These are phyloP conservation scores for Hypseocharis bilobata DNA, from an alignment of 441 rosid genomes.

Conservation along the genomic window DNA sequence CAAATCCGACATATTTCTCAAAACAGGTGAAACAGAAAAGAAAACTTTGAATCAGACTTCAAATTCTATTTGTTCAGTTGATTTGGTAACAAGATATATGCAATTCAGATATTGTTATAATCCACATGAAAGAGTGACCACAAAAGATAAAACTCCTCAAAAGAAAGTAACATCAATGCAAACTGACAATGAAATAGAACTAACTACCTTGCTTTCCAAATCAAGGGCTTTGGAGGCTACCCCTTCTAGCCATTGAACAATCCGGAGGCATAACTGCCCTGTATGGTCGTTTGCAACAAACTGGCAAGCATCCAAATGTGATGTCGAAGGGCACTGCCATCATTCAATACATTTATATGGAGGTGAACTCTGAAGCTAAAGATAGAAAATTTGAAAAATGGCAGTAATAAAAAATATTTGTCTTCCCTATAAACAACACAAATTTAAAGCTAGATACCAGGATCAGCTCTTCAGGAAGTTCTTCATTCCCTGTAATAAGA, in stretches of 20 bases:
- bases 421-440: not conserved
- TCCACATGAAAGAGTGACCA: not conserved
- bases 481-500: constrained; percentile 68
- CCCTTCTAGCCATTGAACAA: constrained; percentile 92
- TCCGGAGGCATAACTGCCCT: constrained; percentile 85
- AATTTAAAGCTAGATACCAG: constrained; percentile 37
- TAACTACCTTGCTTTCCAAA: constrained; percentile 76
- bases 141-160: not conserved
- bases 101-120: not conserved
- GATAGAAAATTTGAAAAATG: constrained; percentile 4
- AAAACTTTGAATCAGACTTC: no score
- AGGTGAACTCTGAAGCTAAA: constrained; percentile 9
- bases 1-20: not conserved
- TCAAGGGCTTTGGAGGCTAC: constrained; percentile 92
- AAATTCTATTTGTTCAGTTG: no score
- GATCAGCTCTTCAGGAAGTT: constrained; percentile 52
- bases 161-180: constrained; percentile 9
- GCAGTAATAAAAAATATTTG: not conserved
- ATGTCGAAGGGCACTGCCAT: constrained; percentile 76
- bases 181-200: not conserved
- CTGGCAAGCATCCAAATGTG: constrained; percentile 89
- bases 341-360: constrained; percentile 21
- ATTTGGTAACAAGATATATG: no score
- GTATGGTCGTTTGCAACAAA: constrained; percentile 77
- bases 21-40: not conserved